Base-by-base conservation (phyloP, 2,329 filamentous ascomycete genomes). In the Cladosporium phlei region DNA sequence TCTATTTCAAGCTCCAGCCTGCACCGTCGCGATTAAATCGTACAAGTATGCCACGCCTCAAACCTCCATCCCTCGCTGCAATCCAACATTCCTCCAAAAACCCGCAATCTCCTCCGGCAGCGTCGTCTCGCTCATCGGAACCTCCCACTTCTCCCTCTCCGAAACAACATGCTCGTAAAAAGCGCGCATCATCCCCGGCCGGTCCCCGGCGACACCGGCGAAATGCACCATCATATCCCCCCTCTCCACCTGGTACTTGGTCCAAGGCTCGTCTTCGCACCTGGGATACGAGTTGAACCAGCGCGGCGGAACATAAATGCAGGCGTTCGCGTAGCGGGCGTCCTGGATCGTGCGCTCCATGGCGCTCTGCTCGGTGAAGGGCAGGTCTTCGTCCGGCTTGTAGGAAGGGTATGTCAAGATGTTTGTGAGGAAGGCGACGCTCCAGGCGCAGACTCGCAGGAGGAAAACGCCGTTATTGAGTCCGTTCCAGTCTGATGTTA, bases 201-300 rank as follows among this genome's bases (percentile, higher is more conserved):
- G 62, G 7, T 65, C 52, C 5, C 35, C 35, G 2, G 46, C 49
- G 1, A 65, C 53, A 1, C 69, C 68, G 6, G 69, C 63, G 47
- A 71, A 70, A 49, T 71, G 69, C n/a, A 71, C 64, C 9, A 71
- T 51, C 44, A 69, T 64, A 45, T 71, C 68, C 2, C 69, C 68
- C 22, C 63, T 58, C n/a, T 65, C 61, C 4, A 65, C 66, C 33
- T 67, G 61, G 38, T 38, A 46, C 12, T 30, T 32, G 12, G 21
- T 22, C 5, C 14, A 22, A 16, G 7, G 10, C 20, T 44, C 39
- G 20, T 44, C 39, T 21, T 29, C 38, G 5, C 21, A 24, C 11
- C 24, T n/a, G 4, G 16, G 32, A 25, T 38, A 38, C 20, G 35
- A 12, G 24, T 38, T 38, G 20, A 38, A 38, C 35, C 35, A 38